Conservation (phyloP, 163 green algal genomes). For the Volvox carteri region DNA sequence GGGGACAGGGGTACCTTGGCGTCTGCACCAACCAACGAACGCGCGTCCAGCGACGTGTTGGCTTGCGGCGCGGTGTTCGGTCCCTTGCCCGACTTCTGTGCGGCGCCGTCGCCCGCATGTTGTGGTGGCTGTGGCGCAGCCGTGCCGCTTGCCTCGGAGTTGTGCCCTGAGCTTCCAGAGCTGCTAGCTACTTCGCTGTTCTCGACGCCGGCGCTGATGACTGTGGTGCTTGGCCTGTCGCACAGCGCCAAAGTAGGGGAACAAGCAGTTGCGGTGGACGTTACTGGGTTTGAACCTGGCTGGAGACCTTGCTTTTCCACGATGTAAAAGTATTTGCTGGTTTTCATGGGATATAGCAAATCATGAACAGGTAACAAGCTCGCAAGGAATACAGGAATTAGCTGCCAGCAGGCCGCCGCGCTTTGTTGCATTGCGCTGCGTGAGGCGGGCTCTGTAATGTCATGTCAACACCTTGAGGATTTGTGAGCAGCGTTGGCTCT, state of each 20-base stretch:
- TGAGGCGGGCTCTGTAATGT: too few species aligned
- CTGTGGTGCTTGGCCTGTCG: background rate
- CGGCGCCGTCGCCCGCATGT: background rate
- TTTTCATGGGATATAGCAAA: background rate
- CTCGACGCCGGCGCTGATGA: background rate
- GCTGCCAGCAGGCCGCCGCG: too few species aligned
- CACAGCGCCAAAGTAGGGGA: too few species aligned
- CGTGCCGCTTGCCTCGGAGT: background rate
- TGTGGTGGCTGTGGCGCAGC: too few species aligned
- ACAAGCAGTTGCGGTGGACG: too few species aligned
- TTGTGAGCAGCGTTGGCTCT: too few species aligned
- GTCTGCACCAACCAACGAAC: background rate
- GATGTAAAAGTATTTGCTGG: too few species aligned
- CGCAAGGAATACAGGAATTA: too few species aligned
- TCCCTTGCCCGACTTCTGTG: background rate
- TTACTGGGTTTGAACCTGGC: too few species aligned
- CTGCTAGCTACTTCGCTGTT: background rate
- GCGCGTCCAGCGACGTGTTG: background rate
- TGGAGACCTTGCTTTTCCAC: too few species aligned
- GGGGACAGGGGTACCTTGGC: background rate
- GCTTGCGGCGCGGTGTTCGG: background rate
- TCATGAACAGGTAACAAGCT: background rate
- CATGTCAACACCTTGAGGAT: too few species aligned
- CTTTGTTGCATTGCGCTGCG: too few species aligned
- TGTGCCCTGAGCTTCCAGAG: background rate